Conservation (phyloP, 2,329 filamentous ascomycete genomes). For the Botrytis deweyae region DNA sequence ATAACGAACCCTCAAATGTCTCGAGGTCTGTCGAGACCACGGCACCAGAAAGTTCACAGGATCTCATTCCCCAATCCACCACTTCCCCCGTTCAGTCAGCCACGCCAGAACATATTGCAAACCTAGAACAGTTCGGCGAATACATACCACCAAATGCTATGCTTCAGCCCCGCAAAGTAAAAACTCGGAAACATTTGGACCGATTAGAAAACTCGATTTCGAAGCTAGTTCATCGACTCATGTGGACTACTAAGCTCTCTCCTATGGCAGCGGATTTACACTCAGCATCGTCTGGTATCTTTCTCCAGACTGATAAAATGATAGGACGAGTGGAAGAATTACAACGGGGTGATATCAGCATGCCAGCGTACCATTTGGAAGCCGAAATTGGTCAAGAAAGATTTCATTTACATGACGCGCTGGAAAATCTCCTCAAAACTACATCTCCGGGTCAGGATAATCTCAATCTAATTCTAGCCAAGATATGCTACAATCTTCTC, state of each 20-base stretch:
- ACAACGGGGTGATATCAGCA: conserved; percentile 22
- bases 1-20: neutral
- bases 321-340: conserved; percentile 26
- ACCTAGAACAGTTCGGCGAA: conserved; percentile 13
- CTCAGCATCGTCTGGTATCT: conserved; percentile 11
- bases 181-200: conserved; percentile 28
- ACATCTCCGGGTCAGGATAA: conserved; percentile 20
- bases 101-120: neutral
- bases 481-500: conserved; percentile 64
- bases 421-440: conserved; percentile 28
- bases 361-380: conserved; percentile 31
- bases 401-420: conserved; percentile 29
- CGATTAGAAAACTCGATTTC: conserved; percentile 29
- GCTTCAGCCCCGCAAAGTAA: conserved; percentile 29
- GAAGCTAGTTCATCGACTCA: conserved; percentile 31
- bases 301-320: conserved; percentile 27
- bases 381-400: conserved; percentile 26
- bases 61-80: neutral
- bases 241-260: conserved; percentile 24
- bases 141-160: neutral
- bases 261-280: conserved; percentile 7
- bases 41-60: neutral
- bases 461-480: conserved; percentile 37
- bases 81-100: neutral
- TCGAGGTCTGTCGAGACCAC: neutral